Evolutionary conservation across 208 protist species (phyloP).

Genomic region (Trypanosomatidae sp.): DNA sequence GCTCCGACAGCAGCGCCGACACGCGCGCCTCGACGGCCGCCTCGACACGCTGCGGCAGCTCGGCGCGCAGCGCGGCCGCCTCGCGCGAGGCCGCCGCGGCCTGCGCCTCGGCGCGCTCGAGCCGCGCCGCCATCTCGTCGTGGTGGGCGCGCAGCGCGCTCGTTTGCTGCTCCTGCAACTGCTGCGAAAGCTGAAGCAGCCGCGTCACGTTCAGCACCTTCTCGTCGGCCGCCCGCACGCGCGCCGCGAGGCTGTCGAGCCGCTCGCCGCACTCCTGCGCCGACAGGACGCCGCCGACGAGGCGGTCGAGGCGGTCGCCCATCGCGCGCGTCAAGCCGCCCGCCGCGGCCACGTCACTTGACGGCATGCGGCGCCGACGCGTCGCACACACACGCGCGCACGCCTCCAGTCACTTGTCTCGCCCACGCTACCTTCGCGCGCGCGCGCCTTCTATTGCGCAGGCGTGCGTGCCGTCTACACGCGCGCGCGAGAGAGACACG

Average conservation of each 20-base stretch:
- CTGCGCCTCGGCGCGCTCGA: slow-evolving; percentile 60
- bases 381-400: too few species aligned
- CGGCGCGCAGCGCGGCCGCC: slow-evolving; percentile 9
- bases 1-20: too few species aligned
- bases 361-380: too few species aligned
- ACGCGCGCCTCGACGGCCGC: background rate
- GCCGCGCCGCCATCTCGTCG: slow-evolving; percentile 40
- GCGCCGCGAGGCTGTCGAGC: slow-evolving; percentile 27
- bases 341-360: too few species aligned
- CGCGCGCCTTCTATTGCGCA: too few species aligned
- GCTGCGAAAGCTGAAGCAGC: slow-evolving; percentile 65
- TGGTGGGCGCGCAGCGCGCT: slow-evolving; percentile 40
- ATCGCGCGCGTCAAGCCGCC: too few species aligned
- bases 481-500: too few species aligned
- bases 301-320: slow-evolving; percentile 24
- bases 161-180: slow-evolving; percentile 55
- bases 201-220: slow-evolving; percentile 73
- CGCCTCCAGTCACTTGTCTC: too few species aligned
- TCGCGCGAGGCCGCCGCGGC: slow-evolving; percentile 25
- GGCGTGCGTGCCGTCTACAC: too few species aligned
- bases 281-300: slow-evolving; percentile 52
- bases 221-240: slow-evolving; percentile 44
- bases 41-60: background rate
- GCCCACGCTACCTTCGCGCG: too few species aligned
- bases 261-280: slow-evolving; percentile 43